These are phyloP conservation scores for Chalciporus pseudorubinellus DNA, from an alignment of 768 basidiomycete species.

Conservation along the genomic window DNA sequence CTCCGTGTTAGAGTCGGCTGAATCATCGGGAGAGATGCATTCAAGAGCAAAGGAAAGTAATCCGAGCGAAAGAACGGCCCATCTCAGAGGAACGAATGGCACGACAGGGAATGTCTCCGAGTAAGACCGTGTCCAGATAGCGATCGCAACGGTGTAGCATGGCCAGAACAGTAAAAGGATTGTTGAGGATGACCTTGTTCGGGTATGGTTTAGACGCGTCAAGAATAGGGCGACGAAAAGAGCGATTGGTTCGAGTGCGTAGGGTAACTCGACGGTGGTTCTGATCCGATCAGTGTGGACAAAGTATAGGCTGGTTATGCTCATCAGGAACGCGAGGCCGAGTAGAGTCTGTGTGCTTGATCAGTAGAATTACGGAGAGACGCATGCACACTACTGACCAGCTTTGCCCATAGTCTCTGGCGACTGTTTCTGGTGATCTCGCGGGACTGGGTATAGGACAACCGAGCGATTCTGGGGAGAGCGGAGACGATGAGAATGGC, in stretches of 20 bases:
- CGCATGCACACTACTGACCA: slow-evolving; percentile 46
- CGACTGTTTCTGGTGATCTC: slow-evolving; percentile 46
- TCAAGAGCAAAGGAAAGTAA: slow-evolving; percentile 62
- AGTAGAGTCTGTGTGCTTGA: slow-evolving; percentile 44
- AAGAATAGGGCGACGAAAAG: slow-evolving; percentile 48
- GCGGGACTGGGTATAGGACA: slow-evolving; percentile 23
- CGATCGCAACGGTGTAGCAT: slow-evolving; percentile 46
- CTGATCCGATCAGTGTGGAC: slow-evolving; percentile 36
- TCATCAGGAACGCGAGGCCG: slow-evolving; percentile 43
- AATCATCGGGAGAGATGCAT: slow-evolving; percentile 60
- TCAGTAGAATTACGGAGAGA: not conserved
- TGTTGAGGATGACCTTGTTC: slow-evolving; percentile 67
- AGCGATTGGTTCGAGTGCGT: slow-evolving; percentile 58
- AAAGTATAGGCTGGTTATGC: slow-evolving; percentile 43
- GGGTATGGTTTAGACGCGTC: slow-evolving; percentile 67
- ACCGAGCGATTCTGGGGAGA: slow-evolving; percentile 38
- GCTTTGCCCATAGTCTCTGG: slow-evolving; percentile 56
- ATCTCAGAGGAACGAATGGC: slow-evolving; percentile 45
- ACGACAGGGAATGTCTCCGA: slow-evolving; percentile 31
- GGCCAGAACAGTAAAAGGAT: slow-evolving; percentile 84
- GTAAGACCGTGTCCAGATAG: slow-evolving; percentile 62
- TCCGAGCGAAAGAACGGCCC: slow-evolving; percentile 43
- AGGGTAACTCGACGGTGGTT: slow-evolving; percentile 44
- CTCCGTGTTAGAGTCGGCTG: slow-evolving; percentile 47
- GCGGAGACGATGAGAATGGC: slow-evolving; percentile 43